phyloP scores from a whole-genome alignment of 1,284 basidiomycete genomes.

The Caloboletus inedulis region DNA sequence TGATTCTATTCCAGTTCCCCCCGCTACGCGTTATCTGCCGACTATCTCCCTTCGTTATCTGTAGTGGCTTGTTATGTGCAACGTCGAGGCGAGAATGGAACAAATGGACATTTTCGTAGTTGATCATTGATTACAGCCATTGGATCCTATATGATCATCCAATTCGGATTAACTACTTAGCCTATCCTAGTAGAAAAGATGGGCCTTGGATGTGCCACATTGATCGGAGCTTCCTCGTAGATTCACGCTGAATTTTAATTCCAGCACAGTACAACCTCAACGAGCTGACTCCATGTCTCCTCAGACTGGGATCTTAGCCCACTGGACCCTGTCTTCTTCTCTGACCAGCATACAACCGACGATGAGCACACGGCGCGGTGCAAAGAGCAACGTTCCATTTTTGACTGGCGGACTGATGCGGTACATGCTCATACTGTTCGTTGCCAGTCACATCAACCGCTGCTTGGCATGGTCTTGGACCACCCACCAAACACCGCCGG shows the following conservation, averaged over 20 bases:
- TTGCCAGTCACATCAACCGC: constrained; percentile 10
- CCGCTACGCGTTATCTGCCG: neutral
- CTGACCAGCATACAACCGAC: neutral
- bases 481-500: constrained; percentile 23
- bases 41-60: neutral
- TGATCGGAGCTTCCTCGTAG: constrained; percentile 7
- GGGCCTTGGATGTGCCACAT: neutral
- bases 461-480: constrained; percentile 31
- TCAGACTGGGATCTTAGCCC: neutral
- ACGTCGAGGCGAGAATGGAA: neutral
- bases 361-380: neutral
- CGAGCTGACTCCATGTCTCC: neutral
- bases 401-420: constrained; percentile 9
- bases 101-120: neutral
- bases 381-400: constrained; percentile 3
- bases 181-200: neutral
- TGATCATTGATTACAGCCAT: constrained; percentile 7
- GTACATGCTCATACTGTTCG: constrained; percentile 11
- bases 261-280: neutral
- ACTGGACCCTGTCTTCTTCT: neutral
- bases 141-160: neutral
- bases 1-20: neutral
- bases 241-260: neutral
- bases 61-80: neutral
- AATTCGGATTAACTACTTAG: constrained; percentile 5